Conservation (phyloP, 441 rosid genomes). For the Bocquillonia castaneifolia region DNA sequence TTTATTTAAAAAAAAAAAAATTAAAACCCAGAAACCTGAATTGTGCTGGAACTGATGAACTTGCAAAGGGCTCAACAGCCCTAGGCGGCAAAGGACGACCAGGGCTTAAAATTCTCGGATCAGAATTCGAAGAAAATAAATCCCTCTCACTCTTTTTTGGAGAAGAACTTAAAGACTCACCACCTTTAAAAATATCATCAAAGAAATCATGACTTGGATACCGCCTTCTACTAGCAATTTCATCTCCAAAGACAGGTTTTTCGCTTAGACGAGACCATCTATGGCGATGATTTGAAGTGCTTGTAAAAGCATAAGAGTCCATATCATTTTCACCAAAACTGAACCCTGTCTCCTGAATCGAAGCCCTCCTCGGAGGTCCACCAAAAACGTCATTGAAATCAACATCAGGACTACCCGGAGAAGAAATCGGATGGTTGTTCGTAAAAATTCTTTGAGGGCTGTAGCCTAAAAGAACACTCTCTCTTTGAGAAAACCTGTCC, state of each 20-base stretch:
- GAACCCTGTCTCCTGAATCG: conserved; percentile 38
- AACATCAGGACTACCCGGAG: conserved; percentile 37
- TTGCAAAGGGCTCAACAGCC: conserved; percentile 44
- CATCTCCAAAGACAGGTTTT: conserved; percentile 88
- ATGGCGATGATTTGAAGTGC: conserved; percentile 18
- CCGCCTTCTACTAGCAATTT: conserved; percentile 39
- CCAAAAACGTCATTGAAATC: conserved; percentile 91
- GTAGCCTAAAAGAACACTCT: conserved; percentile 36
- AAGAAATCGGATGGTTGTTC: conserved; percentile 17
- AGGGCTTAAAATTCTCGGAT: conserved; percentile 61
- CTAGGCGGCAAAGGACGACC: conserved; percentile 41
- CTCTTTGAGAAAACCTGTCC: conserved; percentile 38
- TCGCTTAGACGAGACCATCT: conserved; percentile 42
- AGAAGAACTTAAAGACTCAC: conserved; percentile 42
- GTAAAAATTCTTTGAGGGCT: conserved; percentile 26
- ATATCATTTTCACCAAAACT: conserved; percentile 39
- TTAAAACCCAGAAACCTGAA: conserved; percentile 50
- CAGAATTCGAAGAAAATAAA: conserved; percentile 42
- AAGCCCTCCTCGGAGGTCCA: conserved; percentile 78
- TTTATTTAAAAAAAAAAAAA: not conserved
- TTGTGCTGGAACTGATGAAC: conserved; percentile 43
- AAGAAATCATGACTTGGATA: conserved; percentile 52
- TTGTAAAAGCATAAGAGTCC: conserved; percentile 27
- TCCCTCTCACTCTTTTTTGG: conserved; percentile 45
- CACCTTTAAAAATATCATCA: conserved; percentile 63